phyloP scores from a whole-genome alignment of 1,284 basidiomycete species.

The Sphagnurus paluster region DNA sequence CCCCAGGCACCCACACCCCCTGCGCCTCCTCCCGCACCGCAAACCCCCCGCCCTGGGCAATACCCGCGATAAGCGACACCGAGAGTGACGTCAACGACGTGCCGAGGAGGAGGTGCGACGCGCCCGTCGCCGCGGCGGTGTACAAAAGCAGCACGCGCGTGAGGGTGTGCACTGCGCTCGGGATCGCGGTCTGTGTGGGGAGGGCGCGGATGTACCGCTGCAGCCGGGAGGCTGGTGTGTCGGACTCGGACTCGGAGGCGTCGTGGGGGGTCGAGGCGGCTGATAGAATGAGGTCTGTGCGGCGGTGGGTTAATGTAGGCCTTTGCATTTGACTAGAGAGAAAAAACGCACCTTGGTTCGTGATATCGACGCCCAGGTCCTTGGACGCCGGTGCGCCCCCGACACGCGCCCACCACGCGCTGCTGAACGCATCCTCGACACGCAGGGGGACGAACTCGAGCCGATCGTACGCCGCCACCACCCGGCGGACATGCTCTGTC shows the following conservation, averaged over 20 bases:
- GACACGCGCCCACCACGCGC: conserved; percentile 60
- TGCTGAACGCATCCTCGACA: conserved; percentile 72
- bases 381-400: conserved; percentile 29
- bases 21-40: conserved; percentile 70
- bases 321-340: neutral
- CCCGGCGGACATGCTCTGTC: conserved; percentile 47
- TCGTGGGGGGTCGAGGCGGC: conserved; percentile 8
- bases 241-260: too few relatives aligned
- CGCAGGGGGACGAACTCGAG: conserved; percentile 62
- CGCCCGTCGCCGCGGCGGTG: conserved; percentile 55
- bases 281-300: conserved; percentile 28
- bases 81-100: conserved; percentile 82
- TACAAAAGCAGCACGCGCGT: conserved; percentile 71
- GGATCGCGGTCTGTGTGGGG: conserved; percentile 76
- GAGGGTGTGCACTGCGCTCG: conserved; percentile 62
- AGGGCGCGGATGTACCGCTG: conserved; percentile 65
- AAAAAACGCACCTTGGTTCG: conserved; percentile 49
- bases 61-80: conserved; percentile 72
- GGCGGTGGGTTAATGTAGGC: neutral
- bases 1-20: conserved; percentile 55
- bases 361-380: conserved; percentile 44
- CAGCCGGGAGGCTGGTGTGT: conserved; percentile 49
- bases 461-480: conserved; percentile 47
- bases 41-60: conserved; percentile 82
- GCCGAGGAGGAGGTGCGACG: conserved; percentile 81